Conservation (phyloP, 1,139 yeast genomes). For the Scheffersomyces illinoinensis region DNA sequence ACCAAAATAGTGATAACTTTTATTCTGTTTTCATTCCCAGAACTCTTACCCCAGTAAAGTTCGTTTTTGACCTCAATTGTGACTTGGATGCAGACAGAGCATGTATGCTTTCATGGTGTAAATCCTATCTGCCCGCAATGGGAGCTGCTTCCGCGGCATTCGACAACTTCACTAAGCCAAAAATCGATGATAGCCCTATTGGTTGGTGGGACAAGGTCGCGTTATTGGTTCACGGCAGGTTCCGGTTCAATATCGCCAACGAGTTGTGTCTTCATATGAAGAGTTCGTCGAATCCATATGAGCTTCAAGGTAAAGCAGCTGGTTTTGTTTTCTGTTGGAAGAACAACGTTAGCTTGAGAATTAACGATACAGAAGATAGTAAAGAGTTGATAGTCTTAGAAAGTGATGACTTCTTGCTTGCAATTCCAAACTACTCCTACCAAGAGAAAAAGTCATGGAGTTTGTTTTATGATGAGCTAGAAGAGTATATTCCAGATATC, state of each 20-base stretch:
- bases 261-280: slow-evolving; percentile 56
- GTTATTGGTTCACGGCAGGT: slow-evolving; percentile 45
- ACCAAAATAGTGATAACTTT: slow-evolving; percentile 29
- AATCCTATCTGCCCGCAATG: slow-evolving; percentile 42
- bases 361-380: slow-evolving; percentile 66
- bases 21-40: slow-evolving; percentile 43
- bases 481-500: slow-evolving; percentile 13
- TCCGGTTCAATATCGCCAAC: slow-evolving; percentile 53
- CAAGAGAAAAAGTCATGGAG: slow-evolving; percentile 39
- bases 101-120: slow-evolving; percentile 46
- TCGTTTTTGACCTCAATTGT: slow-evolving; percentile 36
- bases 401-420: slow-evolving; percentile 69
- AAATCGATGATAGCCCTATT: slow-evolving; percentile 79
- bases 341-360: slow-evolving; percentile 56
- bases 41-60: slow-evolving; percentile 48
- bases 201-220: slow-evolving; percentile 69
- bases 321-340: slow-evolving; percentile 85
- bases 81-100: slow-evolving; percentile 37
- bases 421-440: slow-evolving; percentile 56
- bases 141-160: slow-evolving; percentile 40
- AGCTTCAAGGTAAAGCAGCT: slow-evolving; percentile 63
- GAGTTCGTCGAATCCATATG: slow-evolving; percentile 78
- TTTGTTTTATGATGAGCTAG: slow-evolving; percentile 29
- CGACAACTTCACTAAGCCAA: slow-evolving; percentile 66
- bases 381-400: slow-evolving; percentile 61